Evolutionary conservation across 2,329 filamentous ascomycete genomes (phyloP).

Genomic region (Penicillium crustosum): DNA sequence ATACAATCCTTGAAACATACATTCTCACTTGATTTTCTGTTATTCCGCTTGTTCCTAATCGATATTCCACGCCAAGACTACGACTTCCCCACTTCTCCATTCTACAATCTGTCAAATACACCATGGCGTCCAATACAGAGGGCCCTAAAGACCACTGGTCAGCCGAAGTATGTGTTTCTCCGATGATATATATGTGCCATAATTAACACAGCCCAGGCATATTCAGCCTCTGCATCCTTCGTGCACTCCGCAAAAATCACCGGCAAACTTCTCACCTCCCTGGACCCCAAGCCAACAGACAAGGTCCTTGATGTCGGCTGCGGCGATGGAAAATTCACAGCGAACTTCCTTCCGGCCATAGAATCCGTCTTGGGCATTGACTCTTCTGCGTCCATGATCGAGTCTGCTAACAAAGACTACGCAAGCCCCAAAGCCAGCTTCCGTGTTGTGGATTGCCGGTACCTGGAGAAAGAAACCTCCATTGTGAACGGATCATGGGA

Average conservation of each 20-base stretch:
- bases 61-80: background rate
- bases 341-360: conserved; percentile 53
- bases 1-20: background rate
- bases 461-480: conserved; percentile 29
- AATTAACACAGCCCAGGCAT: conserved; percentile 46
- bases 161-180: conserved; percentile 30
- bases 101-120: background rate
- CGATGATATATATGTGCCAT: background rate
- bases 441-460: conserved; percentile 37
- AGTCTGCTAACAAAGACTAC: conserved; percentile 50
- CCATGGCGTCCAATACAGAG: background rate
- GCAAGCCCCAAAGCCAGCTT: conserved; percentile 30
- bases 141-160: conserved; percentile 40
- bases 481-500: conserved; percentile 38
- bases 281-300: conserved; percentile 60
- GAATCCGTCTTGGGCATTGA: conserved; percentile 59
- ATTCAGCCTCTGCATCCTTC: conserved; percentile 62
- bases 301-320: conserved; percentile 63
- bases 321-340: conserved; percentile 62
- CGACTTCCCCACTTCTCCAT: conserved; percentile 1
- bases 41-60: background rate
- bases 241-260: conserved; percentile 58
- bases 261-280: conserved; percentile 58
- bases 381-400: conserved; percentile 60
- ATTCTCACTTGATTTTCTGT: background rate